Evolutionary conservation across 352 stramenopile genomes (phyloP), one percentile per base, ranked within the genome.

Genomic region (Phytopythium cucurbitacearum): DNA sequence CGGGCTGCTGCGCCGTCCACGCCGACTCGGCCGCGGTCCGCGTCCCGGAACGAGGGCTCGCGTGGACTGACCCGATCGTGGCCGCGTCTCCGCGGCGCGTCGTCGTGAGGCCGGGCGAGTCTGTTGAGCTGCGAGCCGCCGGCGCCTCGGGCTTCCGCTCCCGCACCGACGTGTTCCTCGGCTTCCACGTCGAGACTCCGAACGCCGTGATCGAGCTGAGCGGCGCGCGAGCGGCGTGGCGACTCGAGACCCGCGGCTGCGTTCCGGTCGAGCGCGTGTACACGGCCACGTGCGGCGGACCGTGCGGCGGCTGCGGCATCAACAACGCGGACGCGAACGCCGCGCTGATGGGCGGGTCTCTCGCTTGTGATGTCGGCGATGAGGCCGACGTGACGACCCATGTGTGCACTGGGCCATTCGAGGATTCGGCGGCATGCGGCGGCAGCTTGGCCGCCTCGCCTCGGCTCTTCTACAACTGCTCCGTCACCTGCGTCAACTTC

Each of bases 201-300:
- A 92, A 89, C 57, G 72, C 78, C n/a, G 73, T 89, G 50, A 8
- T 90, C 0, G 68, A 89, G 41, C 64, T 92, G 11, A 58, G 64
- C 3, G 57, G 38, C 28, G 60, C 64, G 33, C 65, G 65, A 35
- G 65, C 76, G 3, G 60, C 71, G 49, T 92, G 82, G 82, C 73
- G 56, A 44, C 80, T 92, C 10, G 53, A 71, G 51, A 92, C 82
- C 16, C 73, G 82, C 44, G 62, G 56, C 47, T 92, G 82, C 39
- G 40, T 74, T 32, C 85, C 82, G 50, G 36, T 48, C 3, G 69
- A 89, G 43, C 53, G 53, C 42, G 67, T 59, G 49, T 87, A 88
- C 60, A 47, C 60, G 3, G 67, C 65, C 50, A 71, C 61, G 5
- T 91, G 82, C 45, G 57, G 47, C 3, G 82, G 80, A 3, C 71